Base-by-base conservation (phyloP, 345 rosid species). In the Syzygium oleosum region DNA sequence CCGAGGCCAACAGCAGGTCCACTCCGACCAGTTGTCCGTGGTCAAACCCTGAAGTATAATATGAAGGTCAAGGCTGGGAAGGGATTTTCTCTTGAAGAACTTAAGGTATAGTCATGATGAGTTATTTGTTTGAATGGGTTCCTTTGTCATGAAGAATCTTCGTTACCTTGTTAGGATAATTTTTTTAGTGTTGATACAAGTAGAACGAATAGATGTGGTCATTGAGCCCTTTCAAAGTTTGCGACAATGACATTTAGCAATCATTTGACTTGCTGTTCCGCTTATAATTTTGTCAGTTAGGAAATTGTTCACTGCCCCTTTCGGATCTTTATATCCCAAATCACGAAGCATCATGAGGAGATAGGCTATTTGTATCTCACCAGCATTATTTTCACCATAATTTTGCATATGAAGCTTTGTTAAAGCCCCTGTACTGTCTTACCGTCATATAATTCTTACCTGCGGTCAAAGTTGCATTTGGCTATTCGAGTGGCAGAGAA, bases 71-170 rank as follows among this genome's bases (percentile, higher is more conserved):
- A 95, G 91, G 96, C 97, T 88, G 98, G 99, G 22, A 92, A 91
- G 87, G 99, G 99, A 0, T 97, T 96, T 88, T 90, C 97, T 51
- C 98, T 96, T 9, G 99, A 97, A 89, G 99, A 97, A 85, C 99
- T 96, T 52, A 97, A 97, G 98, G 99, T 97, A 10, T 49, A 59
- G 5, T 22, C 8, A 38, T 16, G 5, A 61, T 63, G 41, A 7
- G 23, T 86, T 1, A 23, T 31, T 34, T 87, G 46, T 54, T 49
- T 49, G 61, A 16, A 68, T 41, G 34, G 25, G 41, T 84, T 52
- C 46, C 9, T 84, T 84, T 53, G 13, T 29, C 25, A 10, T 84
- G 38, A 53, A n/a, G 22, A 17, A 21, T 27, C 41, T 29, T 84
- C 41, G 13, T 84, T 84, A 17, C 2, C 55, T 51, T 73, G 83